phyloP scores from a whole-genome alignment of 108 stramenopile genomes.

The Stephanodiscus triporus region DNA sequence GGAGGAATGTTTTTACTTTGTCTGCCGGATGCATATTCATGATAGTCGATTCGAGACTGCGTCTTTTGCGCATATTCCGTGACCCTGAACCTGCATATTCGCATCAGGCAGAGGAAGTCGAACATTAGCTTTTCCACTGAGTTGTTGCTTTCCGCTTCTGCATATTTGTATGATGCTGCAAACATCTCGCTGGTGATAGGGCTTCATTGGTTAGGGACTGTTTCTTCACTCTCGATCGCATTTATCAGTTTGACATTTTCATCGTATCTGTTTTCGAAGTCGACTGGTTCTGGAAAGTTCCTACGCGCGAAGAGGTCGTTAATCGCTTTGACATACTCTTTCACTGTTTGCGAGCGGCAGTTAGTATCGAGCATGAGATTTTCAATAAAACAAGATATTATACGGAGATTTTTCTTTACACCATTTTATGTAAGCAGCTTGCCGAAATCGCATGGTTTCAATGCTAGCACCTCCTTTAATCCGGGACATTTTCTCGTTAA shows the following conservation, averaged over 20 bases:
- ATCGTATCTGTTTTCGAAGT: not conserved
- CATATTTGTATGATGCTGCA: not conserved
- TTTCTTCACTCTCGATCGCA: slow-evolving; percentile 2
- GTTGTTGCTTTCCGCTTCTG: not conserved
- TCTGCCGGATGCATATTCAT: slow-evolving; percentile 8
- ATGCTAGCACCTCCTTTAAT: not conserved
- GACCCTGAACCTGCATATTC: not conserved
- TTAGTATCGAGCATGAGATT: not conserved
- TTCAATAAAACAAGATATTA: not conserved
- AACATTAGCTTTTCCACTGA: not conserved
- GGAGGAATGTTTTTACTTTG: no score
- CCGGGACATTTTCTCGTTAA: slow-evolving; percentile 6
- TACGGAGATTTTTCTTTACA: not conserved
- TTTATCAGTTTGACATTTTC: not conserved
- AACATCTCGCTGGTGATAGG: slow-evolving; percentile 13
- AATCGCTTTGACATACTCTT: not conserved
- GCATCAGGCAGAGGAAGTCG: not conserved
- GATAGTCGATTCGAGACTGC: not conserved
- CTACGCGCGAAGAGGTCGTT: slow-evolving; percentile 2
- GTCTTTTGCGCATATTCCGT: slow-evolving; percentile 16
- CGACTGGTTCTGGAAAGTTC: not conserved
- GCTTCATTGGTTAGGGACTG: slow-evolving; percentile 5
- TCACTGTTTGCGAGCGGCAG: not conserved
- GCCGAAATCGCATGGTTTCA: slow-evolving; percentile 18
- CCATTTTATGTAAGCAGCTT: slow-evolving; percentile 14